A percentile compares a stretch with the other conserved stretches of the same genome.
Conservation (phyloP, 202 grass and related monocot species). For the Miscanthus sacchariflorus region DNA sequence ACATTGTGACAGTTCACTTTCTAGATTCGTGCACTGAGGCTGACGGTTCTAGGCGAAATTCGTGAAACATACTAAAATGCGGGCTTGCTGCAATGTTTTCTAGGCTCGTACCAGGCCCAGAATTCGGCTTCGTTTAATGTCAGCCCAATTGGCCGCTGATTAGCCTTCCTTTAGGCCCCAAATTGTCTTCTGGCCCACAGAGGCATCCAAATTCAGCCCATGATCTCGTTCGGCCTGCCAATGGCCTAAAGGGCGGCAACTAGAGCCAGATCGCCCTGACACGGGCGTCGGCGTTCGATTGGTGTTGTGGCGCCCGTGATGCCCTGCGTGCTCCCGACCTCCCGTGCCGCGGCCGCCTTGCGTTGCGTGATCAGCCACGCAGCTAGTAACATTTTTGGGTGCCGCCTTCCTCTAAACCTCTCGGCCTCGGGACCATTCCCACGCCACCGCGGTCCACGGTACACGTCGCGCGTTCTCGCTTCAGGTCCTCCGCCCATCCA, state of each 20-base stretch:
- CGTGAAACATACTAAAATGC: too few species aligned
- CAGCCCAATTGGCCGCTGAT: not conserved
- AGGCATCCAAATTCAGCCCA: not conserved
- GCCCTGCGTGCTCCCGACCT: too few species aligned
- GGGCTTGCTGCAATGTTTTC: not conserved
- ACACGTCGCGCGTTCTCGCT: not conserved
- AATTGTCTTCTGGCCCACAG: not conserved
- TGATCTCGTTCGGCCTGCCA: not conserved
- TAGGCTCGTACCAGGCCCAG: not conserved
- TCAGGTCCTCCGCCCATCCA: not conserved
- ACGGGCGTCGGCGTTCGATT: too few species aligned
- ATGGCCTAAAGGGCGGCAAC: too few species aligned
- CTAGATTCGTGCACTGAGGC: too few species aligned
- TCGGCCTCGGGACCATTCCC: not conserved
- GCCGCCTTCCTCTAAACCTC: not conserved
- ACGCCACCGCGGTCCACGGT: not conserved
- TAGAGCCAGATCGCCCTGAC: too few species aligned
- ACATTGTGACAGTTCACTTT: not conserved
- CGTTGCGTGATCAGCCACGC: too few species aligned
- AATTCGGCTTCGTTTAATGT: not conserved
- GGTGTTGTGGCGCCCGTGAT: too few species aligned
- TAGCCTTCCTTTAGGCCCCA: not conserved
- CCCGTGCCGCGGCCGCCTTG: too few species aligned
- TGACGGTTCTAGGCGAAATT: not conserved
- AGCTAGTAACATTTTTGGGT: not conserved